Percentiles rank a stretch among this genome's conserved stretches.
Conservation (phyloP, 441 rosid genomes). For the Gossypium lobatum region DNA sequence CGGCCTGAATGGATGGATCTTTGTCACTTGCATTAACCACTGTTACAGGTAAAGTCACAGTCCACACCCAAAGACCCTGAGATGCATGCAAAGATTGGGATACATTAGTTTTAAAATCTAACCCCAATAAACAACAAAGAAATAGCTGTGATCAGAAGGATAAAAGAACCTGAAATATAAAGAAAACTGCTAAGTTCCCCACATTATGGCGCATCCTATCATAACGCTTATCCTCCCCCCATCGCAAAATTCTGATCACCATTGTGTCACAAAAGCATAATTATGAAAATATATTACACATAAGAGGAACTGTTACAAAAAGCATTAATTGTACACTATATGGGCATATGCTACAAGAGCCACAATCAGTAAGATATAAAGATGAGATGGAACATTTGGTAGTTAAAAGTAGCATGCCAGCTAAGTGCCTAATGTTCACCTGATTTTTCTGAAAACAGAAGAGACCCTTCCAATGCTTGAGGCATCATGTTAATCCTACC, state of each 20-base stretch:
- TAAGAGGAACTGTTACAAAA: neutral
- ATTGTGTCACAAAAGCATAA: neutral
- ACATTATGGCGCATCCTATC: conserved; percentile 76
- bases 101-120: neutral
- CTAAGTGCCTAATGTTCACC: neutral
- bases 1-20: conserved; percentile 52
- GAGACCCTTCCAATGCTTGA: neutral
- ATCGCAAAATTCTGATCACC: conserved; percentile 60
- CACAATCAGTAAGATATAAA: neutral
- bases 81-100: conserved; percentile 1
- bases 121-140: neutral
- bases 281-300: neutral
- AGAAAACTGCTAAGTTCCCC: conserved; percentile 65
- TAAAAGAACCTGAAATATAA: conserved; percentile 66
- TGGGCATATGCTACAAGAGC: neutral
- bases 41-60: conserved; percentile 89
- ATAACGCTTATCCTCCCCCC: conserved; percentile 95
- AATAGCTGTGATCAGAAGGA: neutral
- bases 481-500: neutral
- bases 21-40: conserved; percentile 75
- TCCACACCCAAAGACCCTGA: conserved; percentile 97
- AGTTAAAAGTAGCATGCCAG: neutral
- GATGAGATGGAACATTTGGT: neutral
- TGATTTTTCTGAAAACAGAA: neutral
- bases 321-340: neutral